Evolutionary conservation across 1,284 basidiomycete genomes (phyloP).

Genomic region (Irpex sp.): DNA sequence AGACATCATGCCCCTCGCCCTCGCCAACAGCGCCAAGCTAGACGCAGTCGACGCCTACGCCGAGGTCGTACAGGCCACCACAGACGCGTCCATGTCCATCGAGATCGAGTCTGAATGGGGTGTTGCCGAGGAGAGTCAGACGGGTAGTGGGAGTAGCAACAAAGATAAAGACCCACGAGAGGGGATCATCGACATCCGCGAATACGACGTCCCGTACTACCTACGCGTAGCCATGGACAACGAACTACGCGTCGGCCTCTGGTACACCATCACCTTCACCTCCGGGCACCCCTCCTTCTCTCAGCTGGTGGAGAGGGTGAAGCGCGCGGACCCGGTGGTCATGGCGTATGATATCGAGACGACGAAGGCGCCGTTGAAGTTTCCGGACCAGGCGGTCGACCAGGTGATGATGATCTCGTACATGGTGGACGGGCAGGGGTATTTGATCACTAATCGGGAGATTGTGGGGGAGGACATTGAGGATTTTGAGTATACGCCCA

Average conservation of each 20-base stretch:
- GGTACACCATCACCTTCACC: slow-evolving; percentile 89
- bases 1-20: slow-evolving; percentile 88
- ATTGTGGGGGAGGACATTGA: slow-evolving; percentile 98
- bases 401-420: slow-evolving; percentile 99
- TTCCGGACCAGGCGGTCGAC: slow-evolving; percentile 94
- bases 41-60: slow-evolving; percentile 98
- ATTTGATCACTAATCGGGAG: slow-evolving; percentile 96
- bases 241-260: slow-evolving; percentile 94
- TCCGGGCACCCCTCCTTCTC: slow-evolving; percentile 80
- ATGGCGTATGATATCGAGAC: slow-evolving; percentile 99
- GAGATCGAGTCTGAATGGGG: slow-evolving; percentile 70
- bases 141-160: slow-evolving; percentile 12
- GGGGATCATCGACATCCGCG: slow-evolving; percentile 90
- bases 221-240: slow-evolving; percentile 98
- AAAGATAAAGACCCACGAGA: slow-evolving; percentile 81
- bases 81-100: slow-evolving; percentile 54
- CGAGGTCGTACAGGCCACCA: slow-evolving; percentile 87
- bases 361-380: slow-evolving; percentile 97
- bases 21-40: slow-evolving; percentile 89
- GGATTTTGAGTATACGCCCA: slow-evolving; percentile 98
- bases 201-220: slow-evolving; percentile 98
- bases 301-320: slow-evolving; percentile 81
- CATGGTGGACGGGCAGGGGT: slow-evolving; percentile 96
- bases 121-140: slow-evolving; percentile 32
- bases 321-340: slow-evolving; percentile 98